phyloP scores from a whole-genome alignment of 106 monocot species.

The Xerophyta viscosa region DNA sequence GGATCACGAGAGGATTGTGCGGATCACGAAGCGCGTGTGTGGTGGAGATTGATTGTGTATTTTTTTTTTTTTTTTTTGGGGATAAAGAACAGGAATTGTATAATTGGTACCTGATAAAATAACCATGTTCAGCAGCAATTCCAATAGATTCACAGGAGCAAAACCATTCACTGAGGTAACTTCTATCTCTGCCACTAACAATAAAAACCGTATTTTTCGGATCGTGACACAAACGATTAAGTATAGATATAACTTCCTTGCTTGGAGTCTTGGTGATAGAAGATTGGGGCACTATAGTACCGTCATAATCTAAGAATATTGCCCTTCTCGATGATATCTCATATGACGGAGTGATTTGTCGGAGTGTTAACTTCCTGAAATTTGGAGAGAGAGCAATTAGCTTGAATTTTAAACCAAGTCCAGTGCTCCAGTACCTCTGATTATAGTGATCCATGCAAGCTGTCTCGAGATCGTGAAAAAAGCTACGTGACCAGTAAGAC shows the following conservation, averaged over 20 bases:
- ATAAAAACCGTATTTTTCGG: conserved; percentile 34
- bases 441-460: conserved; percentile 42
- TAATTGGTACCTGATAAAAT: conserved; percentile 43
- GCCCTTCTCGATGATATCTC: conserved; percentile 24
- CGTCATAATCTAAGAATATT: conserved; percentile 63
- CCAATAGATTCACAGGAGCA: conserved; percentile 27
- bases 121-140: conserved; percentile 50
- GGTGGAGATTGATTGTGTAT: too few species aligned
- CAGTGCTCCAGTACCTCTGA: conserved; percentile 43
- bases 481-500: conserved; percentile 47
- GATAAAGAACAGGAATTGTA: too few species aligned
- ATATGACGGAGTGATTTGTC: conserved; percentile 21
- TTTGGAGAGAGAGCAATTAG: conserved; percentile 37
- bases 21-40: too few species aligned
- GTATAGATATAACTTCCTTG: conserved; percentile 27
- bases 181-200: conserved; percentile 33
- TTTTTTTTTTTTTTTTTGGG: too few species aligned
- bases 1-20: too few species aligned
- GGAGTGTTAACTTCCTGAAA: conserved; percentile 40
- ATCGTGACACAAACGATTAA: conserved; percentile 26
- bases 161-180: conserved; percentile 31
- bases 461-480: conserved; percentile 40
- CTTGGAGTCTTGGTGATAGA: conserved; percentile 23
- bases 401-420: conserved; percentile 46
- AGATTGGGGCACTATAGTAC: conserved; percentile 32